Evolutionary conservation across 441 rosid species (phyloP).

Genomic region (Erodium trifolium): DNA sequence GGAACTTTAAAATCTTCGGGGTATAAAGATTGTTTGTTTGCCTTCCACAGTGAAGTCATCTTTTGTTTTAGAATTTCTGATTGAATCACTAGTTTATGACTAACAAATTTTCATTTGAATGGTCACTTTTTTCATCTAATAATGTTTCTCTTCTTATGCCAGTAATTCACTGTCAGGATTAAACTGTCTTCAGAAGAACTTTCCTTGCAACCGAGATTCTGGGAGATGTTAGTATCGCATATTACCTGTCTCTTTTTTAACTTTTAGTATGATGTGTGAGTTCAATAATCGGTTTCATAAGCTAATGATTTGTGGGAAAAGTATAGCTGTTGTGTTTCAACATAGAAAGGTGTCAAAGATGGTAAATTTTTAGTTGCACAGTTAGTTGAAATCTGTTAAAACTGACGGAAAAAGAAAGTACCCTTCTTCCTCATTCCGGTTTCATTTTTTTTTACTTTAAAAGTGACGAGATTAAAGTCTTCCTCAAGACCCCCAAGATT

Average conservation of each 20-base stretch:
- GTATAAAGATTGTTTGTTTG: background rate
- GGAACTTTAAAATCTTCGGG: background rate
- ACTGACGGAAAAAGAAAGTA: too few species aligned
- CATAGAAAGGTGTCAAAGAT: too few species aligned
- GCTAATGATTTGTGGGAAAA: too few species aligned
- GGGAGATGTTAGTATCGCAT: slow-evolving; percentile 34
- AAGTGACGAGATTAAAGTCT: too few species aligned
- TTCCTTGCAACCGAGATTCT: slow-evolving; percentile 38
- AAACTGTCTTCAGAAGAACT: slow-evolving; percentile 51
- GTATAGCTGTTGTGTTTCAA: too few species aligned
- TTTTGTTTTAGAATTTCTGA: background rate
- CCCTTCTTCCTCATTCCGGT: too few species aligned
- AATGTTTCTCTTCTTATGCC: background rate
- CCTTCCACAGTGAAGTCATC: background rate
- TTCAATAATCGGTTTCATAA: too few species aligned
- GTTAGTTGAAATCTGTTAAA: too few species aligned
- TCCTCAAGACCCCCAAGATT: too few species aligned
- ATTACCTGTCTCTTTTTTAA: background rate
- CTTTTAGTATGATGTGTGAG: background rate
- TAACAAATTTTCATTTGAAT: background rate
- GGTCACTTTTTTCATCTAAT: background rate
- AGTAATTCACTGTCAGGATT: slow-evolving; percentile 35
- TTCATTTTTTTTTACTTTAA: too few species aligned
- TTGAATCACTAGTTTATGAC: background rate
- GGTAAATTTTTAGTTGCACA: too few species aligned